These are phyloP conservation scores for Prasinococcaceae sp. DNA, from an alignment of 139 green algal genomes.

Conservation along the genomic window DNA sequence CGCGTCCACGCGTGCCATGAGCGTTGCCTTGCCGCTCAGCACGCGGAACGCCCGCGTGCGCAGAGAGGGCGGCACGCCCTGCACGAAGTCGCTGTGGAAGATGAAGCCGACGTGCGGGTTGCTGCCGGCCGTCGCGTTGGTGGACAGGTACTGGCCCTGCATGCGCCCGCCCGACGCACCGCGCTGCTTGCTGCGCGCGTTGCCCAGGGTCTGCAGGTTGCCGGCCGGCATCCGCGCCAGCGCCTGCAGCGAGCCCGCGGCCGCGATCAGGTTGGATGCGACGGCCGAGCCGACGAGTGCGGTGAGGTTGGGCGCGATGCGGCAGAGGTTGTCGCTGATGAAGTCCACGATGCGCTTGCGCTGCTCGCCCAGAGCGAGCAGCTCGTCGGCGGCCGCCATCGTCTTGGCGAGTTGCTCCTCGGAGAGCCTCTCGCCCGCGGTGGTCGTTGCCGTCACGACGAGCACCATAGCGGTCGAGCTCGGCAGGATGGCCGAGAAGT, in stretches of 20 bases:
- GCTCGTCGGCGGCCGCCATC: no score
- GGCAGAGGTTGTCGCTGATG: conserved; percentile 72
- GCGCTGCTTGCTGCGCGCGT: no score
- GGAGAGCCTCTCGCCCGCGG: conserved; percentile 50
- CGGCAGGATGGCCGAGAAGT: conserved; percentile 58
- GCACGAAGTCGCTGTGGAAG: conserved; percentile 33
- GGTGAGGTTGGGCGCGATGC: conserved; percentile 88
- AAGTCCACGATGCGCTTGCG: conserved; percentile 49
- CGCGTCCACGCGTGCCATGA: conserved; percentile 85
- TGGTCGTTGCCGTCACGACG: conserved; percentile 88
- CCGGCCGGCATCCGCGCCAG: conserved; percentile 84
- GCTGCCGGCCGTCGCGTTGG: conserved; percentile 26
- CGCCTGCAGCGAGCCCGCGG: conserved; percentile 65
- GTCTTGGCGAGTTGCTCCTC: conserved; percentile 34
- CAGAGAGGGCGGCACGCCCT: conserved; percentile 57
- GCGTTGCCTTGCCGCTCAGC: conserved; percentile 72
- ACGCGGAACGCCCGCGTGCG: conserved; percentile 51
- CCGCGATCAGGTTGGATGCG: conserved; percentile 78
- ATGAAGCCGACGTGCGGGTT: conserved; percentile 58
- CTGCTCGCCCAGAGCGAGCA: background rate
- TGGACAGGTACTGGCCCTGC: no score
- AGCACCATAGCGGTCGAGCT: conserved; percentile 92
- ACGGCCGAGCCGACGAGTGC: conserved; percentile 70
- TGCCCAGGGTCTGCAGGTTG: no score
- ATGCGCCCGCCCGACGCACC: no score